Evolutionary conservation across 306 rosid species (phyloP), one percentile per base, ranked within the genome.

Genomic region (Malus sieversii): DNA sequence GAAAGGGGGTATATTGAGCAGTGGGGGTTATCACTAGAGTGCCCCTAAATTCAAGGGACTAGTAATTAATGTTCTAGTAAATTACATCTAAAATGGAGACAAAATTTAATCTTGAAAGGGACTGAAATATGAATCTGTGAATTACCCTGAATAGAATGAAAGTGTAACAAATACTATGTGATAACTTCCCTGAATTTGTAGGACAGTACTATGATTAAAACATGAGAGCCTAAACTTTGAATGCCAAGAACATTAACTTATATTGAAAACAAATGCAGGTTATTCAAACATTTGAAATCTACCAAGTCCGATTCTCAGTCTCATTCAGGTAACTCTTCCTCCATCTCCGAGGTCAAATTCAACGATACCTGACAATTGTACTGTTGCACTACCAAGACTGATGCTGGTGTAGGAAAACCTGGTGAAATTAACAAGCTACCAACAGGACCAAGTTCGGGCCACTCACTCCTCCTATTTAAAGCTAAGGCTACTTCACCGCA

Each of bases 371-470:
- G 66, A n/a, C 66, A 77, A 1, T 78, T 82, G 57, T 82, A 77
- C 16, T 90, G 85, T 29, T 90, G 91, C 25, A 88, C 85, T 14
- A 90, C 87, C 84, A 90, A 82, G 16, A 90, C 83, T 16, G 93
- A 88, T 1, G 96, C 93, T 1, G 82, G 2, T 2, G 84, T 77
- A 5, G 86, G 44, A 66, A 85, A 74, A 33, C 82, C 90, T 1
- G 86, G 61, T 1, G 84, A 77, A 16, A 81, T 77, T 77, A 90
- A 75, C 71, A 86, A 53, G 78, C 75, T 76, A 13, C 96, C 88
- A 0, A 87, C 68, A 7, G 88, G 86, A 18, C 96, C 96, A 27
- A 90, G 77, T 78, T 90, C 93, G 0, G 82, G 74, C 42, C 82
- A 85, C 16, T 85, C 96, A 8, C 82, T 23, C 66, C 67, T 86